Conservation (phyloP, 2,329 filamentous ascomycete genomes). For the Fusarium sp. region DNA sequence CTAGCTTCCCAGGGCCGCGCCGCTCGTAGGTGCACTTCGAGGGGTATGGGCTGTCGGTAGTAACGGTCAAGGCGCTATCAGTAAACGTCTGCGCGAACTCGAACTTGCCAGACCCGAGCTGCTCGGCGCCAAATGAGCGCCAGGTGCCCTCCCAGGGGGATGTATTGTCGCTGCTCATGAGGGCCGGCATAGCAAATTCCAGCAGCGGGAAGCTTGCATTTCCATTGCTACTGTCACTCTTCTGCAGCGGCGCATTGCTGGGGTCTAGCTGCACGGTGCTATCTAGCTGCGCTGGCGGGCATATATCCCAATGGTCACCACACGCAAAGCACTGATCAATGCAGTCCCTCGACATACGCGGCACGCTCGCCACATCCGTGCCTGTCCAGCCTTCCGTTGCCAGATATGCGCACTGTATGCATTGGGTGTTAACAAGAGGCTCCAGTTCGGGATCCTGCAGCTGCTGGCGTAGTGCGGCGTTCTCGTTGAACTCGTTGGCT, state of each 20-base stretch:
- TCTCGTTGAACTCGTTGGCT: not conserved
- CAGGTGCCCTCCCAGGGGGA: not conserved
- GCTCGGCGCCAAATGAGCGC: constrained; percentile 5
- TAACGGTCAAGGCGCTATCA: not conserved
- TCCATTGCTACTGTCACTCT: not conserved
- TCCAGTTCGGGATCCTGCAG: not conserved
- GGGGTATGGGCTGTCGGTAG: not conserved
- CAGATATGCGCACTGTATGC: not conserved
- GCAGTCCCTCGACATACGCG: not conserved
- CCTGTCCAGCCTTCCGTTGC: not conserved
- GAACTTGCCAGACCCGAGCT: not conserved
- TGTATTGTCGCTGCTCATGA: not conserved
- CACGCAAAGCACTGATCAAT: not conserved
- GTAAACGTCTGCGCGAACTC: not conserved
- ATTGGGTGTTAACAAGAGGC: not conserved
- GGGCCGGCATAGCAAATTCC: not conserved
- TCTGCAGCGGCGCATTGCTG: not conserved
- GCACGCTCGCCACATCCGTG: not conserved
- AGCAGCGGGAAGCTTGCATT: not conserved
- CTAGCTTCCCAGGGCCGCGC: not conserved
- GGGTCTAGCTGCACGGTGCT: not conserved
- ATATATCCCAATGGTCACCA: not conserved
- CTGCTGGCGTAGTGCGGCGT: not conserved
- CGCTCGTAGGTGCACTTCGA: not conserved
- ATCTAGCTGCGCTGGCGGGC: not conserved